Evolutionary conservation across 495 filamentous ascomycete genomes (phyloP), one percentile per base, ranked within the genome.

Genomic region (Tuber indicum): DNA sequence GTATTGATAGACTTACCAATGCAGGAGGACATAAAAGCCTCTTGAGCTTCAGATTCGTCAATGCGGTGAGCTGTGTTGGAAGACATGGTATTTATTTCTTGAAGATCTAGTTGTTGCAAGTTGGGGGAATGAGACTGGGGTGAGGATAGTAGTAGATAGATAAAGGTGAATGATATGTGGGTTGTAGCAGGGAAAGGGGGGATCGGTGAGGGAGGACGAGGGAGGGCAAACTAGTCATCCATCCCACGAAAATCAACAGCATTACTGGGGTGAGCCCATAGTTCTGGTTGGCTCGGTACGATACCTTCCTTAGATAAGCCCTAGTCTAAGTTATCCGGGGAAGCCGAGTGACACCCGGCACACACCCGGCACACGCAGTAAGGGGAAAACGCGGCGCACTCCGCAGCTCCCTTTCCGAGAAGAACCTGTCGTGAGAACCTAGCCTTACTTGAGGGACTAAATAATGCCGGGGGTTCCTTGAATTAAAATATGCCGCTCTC

Each of bases 1-100:
- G 32, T 43, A 36, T 14, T 49, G 41, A 21, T 26, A 73, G n/a
- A 39, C 42, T 32, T 85, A 93, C 91, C 91, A 76, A 92, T 93
- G 82, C 86, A 89, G 73, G 86, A 89, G 43, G 91, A 91, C 45
- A 87, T 86, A 84, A 96, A 94, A 66, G 91, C 91, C 73, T 86
- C 83, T 84, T 94, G 90, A 78, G 94, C 95, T 52, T 91, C 86
- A 16, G 80, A 76, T 76, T 70, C 70, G 39, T 79, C 79, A 47
- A 82, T 81, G 42, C 73, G 74, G 76, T 75, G 21, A 62, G 47
- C 26, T 66, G 58, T 66, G 17, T 36, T 66, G 26, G 12, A 36
- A 36, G 58, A 17, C 58, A 66, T 66, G 58, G 12, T 32, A 36
- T 66, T 3, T 10, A 4, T 66, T 66, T 66, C 14, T 36, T 66